Conservation (phyloP, 768 basidiomycete species). For the Lyophyllum decastes region DNA sequence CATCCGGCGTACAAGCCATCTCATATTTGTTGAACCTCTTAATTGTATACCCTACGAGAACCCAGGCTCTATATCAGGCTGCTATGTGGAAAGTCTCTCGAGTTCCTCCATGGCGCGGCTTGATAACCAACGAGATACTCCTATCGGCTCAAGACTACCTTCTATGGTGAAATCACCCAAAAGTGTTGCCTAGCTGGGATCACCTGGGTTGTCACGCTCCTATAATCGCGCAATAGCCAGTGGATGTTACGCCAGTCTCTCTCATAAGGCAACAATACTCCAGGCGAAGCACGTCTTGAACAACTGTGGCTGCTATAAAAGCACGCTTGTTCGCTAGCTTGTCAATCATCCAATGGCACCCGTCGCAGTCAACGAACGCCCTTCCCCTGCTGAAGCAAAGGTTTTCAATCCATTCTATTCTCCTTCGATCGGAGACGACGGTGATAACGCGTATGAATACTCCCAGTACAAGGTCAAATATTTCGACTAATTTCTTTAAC, state of each 20-base stretch:
- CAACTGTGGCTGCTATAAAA: background rate
- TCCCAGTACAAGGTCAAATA: constrained; percentile 40
- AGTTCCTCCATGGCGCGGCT: background rate
- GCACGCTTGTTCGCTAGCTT: background rate
- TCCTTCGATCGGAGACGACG: constrained; percentile 52
- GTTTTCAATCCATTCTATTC: constrained; percentile 71
- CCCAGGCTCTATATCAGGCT: no score
- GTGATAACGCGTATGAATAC: constrained; percentile 52
- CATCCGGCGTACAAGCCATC: no score
- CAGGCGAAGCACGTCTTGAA: background rate
- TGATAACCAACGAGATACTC: background rate
- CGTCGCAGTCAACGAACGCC: constrained; percentile 15
- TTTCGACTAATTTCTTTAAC: background rate
- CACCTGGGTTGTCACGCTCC: background rate
- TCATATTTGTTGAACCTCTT: no score
- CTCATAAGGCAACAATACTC: background rate
- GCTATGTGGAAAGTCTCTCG: background rate
- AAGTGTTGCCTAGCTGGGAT: background rate
- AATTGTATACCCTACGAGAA: no score
- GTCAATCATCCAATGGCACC: constrained; percentile 19
- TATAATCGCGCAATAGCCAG: background rate
- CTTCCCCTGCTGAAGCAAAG: background rate
- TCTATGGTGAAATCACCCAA: background rate
- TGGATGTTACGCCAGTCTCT: background rate
- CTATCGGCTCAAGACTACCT: background rate